Base-by-base conservation (phyloP, 2,329 filamentous ascomycete species). In the Cordyceps cateniannulata region DNA sequence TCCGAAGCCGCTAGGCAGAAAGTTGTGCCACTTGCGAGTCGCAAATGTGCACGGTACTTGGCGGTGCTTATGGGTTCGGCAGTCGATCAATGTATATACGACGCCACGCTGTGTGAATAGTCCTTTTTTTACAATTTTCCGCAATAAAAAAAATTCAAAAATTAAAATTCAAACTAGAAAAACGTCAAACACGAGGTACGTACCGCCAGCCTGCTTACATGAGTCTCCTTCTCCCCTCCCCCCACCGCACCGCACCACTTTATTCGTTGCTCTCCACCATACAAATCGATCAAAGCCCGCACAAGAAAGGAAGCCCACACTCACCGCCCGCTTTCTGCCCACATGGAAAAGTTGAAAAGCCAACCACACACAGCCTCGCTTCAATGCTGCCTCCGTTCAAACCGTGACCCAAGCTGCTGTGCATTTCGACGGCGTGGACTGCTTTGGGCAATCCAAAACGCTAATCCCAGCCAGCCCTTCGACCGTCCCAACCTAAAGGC, bases 241-340 rank as follows among this genome's bases (percentile, higher is more conserved):
- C 57, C 57, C 52, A 48, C 22, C 57, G 35, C 38, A 59, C 48
- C 25, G 35, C 24, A 45, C 44, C 48, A 45, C 47, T 53, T 60
- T 25, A 45, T 32, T 8, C 27, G 4, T 27, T 20, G n/a, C 6
- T 32, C 18, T 49, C 27, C 40, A 53, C 49, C 49, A 53, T 20
- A 35, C 44, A 42, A n/a, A 53, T n/a, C 32, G 14, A 35, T 35
- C 32, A 35, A 29, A 29, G 2, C 25, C 38, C 42, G 27, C 14
- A 35, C 47, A 10, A n/a, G 14, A 38, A 53, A 59, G 14, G 35
- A 59, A 52, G 2, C 49, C 58, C 52, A 49, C 25, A 18, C 50
- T 60, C 58, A 60, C 58, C 58, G 58, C 58, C 58, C 58, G 42
- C 49, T 60, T 60, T 60, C 35, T 59, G 38, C 45, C 44, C 56